Base-by-base conservation (phyloP, 2,329 filamentous ascomycete species). In the Trichoderma sp. region DNA sequence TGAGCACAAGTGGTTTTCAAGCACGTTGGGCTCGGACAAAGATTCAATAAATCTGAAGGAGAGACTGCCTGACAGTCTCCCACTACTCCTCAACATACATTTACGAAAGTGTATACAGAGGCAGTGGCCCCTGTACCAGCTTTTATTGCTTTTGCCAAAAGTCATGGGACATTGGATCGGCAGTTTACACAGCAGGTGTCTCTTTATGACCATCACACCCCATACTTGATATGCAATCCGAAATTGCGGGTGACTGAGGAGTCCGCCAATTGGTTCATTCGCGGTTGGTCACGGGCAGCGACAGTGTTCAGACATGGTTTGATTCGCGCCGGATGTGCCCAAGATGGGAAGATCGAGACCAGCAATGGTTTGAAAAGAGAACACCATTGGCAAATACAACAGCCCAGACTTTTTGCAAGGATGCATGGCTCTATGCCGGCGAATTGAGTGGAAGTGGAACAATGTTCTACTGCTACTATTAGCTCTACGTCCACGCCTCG, bases 1-100 rank as follows among this genome's bases (percentile, higher is more conserved):
- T 51, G 78, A 82, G 28, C 83, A 85, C 69, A 83, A 24, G 24
- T 54, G 16, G 32, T 24, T 26, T 18, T 64, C 21, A 24, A 54
- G 24, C 10, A n/a, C 8, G 5, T 32, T 24, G 28, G 46, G 16
- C 30, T 64, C 30, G 18, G 7, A 37, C 5, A 28, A 18, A 46
- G 21, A 13, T 34, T n/a, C n/a, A n/a, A n/a, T n/a, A n/a, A n/a
- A n/a, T n/a, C n/a, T n/a, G n/a, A n/a, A n/a, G n/a, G n/a, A n/a
- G n/a, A n/a, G n/a, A n/a, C n/a, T n/a, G n/a, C n/a, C n/a, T n/a
- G n/a, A n/a, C n/a, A n/a, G n/a, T n/a, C n/a, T n/a, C n/a, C 21
- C 46, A 49, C 4, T 24, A 13, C n/a, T 13, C 13, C 11, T 24
- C 46, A 5, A 49, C 11, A 1, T 24, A 24, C 21, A 8, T 43